Evolutionary conservation across 1,284 basidiomycete species (phyloP).

Genomic region (Sporisorium iseilematis-ciliati): DNA sequence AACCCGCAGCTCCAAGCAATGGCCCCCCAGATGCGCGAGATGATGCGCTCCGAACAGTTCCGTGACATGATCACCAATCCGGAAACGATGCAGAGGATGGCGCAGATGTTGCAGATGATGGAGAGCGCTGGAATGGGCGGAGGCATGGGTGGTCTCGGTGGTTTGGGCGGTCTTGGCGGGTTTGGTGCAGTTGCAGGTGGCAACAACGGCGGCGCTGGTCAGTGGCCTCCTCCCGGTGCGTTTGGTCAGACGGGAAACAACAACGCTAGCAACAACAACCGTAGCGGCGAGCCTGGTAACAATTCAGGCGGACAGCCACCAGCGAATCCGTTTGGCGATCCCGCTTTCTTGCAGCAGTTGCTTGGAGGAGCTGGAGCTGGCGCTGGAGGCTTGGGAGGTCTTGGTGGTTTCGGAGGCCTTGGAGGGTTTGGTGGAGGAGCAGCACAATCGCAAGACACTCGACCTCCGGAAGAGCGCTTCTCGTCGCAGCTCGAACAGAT

Average conservation of each 20-base stretch:
- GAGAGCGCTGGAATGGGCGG: slow-evolving; percentile 50
- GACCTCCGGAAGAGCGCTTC: slow-evolving; percentile 65
- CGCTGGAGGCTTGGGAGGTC: slow-evolving; percentile 34
- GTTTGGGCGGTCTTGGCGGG: slow-evolving; percentile 32
- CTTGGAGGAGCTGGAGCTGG: slow-evolving; percentile 46
- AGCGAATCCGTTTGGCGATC: slow-evolving; percentile 37
- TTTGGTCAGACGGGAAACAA: slow-evolving; percentile 33
- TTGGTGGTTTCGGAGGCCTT: slow-evolving; percentile 34
- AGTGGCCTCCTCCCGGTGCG: slow-evolving; percentile 60
- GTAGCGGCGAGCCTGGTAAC: slow-evolving; percentile 11
- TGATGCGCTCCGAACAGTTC: slow-evolving; percentile 66
- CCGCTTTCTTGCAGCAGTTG: slow-evolving; percentile 47
- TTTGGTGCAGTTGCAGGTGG: slow-evolving; percentile 24
- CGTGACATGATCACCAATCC: slow-evolving; percentile 66
- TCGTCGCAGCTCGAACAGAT: slow-evolving; percentile 66
- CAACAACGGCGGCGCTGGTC: slow-evolving; percentile 23
- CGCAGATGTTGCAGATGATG: slow-evolving; percentile 57
- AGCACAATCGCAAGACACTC: slow-evolving; percentile 42
- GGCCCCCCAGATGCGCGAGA: slow-evolving; percentile 63
- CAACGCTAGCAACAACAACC: slow-evolving; percentile 18
- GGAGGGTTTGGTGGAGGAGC: slow-evolving; percentile 33
- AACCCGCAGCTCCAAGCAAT: slow-evolving; percentile 64
- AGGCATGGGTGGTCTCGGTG: slow-evolving; percentile 40
- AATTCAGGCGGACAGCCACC: slow-evolving; percentile 22
- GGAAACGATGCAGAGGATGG: slow-evolving; percentile 63